Base-by-base conservation (phyloP, 129 eudicot species). In the Flaveria bidentis region DNA sequence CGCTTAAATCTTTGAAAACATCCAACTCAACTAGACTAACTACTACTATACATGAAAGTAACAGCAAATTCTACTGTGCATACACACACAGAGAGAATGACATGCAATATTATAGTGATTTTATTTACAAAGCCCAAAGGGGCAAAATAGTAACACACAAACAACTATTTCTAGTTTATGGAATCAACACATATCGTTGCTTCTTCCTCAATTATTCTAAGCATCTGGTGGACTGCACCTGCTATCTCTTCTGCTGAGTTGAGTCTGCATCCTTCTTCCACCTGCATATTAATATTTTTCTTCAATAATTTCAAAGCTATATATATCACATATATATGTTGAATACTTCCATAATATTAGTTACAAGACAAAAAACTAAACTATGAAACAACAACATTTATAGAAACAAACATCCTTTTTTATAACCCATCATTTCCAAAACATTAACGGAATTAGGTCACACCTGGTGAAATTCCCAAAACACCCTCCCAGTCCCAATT, bases 141-240 rank as follows among this genome's bases (percentile, higher is more conserved):
- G 79, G 66, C 79, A 66, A 47, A 57, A 64, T 33, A 72, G 82
- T 84, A 67, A 71, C 58, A 67, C 81, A 70, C 65, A 74, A 71
- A 60, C 74, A 79, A 71, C 80, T 69, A 58, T 85, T 78, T 52
- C 85, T 86, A 81, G 78, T 79, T 79, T 80, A 74, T 72, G 33
- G 86, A 77, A 72, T 65, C 86, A 77, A 76, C 82, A 85, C 74
- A 83, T 88, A 77, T 81, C 53, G 75, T 69, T 78, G 84, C 89
- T 85, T 86, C 96, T 71, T 89, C 96, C 88, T 87, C 97, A 83
- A 95, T 95, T 79, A 91, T 89, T 86, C 97, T 86, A 41, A 95
- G 92, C 96, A 95, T 87, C 85, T 95, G 99, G 88, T 89, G 97
- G 41, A 91, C 94, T 84, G 94, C 97, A 46, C 85, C 92, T 77